A percentile compares a stretch with the other conserved stretches of the same genome.
phyloP scores from a whole-genome alignment of 495 filamentous ascomycete species.

The Lichenothelia convexa region DNA sequence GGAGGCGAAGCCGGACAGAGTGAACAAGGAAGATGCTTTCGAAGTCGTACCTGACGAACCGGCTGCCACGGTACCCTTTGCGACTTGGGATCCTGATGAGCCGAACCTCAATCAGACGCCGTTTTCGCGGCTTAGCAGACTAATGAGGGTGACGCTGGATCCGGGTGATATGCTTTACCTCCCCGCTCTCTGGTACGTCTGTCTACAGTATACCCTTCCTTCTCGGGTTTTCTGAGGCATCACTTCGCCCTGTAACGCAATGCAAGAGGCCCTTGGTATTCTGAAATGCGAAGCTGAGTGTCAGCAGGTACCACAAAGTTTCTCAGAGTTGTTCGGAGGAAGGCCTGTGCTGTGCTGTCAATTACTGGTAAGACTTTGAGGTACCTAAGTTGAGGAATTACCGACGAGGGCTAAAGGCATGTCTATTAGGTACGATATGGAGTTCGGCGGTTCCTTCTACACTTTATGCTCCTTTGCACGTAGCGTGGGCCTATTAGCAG shows the following conservation, averaged over 20 bases:
- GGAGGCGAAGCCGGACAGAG: neutral
- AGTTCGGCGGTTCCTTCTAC: conserved; percentile 17
- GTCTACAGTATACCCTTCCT: neutral
- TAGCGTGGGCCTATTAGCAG: conserved; percentile 5
- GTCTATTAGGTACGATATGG: conserved; percentile 31
- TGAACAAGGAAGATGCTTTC: conserved; percentile 9
- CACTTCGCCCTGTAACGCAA: too few relatives aligned
- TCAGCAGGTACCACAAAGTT: conserved; percentile 46
- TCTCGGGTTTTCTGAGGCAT: neutral
- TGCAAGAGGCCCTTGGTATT: too few relatives aligned
- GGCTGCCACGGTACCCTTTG: conserved; percentile 34
- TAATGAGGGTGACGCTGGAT: conserved; percentile 40
- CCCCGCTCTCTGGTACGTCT: conserved; percentile 48
- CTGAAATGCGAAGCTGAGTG: too few relatives aligned
- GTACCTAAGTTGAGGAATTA: too few relatives aligned
- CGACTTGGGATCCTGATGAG: conserved; percentile 51
- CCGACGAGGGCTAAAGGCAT: too few relatives aligned
- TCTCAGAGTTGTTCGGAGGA: conserved; percentile 41
- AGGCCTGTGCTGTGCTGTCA: conserved; percentile 53
- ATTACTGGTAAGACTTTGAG: too few relatives aligned
- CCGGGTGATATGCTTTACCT: conserved; percentile 70
- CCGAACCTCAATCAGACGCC: conserved; percentile 27
- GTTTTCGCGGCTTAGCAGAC: conserved; percentile 35
- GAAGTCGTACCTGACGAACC: conserved; percentile 21
- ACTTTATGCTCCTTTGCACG: conserved; percentile 8